Evolutionary conservation across 306 rosid genomes (phyloP), one percentile per base, ranked within the genome.

Genomic region (Ceratonia siliqua): DNA sequence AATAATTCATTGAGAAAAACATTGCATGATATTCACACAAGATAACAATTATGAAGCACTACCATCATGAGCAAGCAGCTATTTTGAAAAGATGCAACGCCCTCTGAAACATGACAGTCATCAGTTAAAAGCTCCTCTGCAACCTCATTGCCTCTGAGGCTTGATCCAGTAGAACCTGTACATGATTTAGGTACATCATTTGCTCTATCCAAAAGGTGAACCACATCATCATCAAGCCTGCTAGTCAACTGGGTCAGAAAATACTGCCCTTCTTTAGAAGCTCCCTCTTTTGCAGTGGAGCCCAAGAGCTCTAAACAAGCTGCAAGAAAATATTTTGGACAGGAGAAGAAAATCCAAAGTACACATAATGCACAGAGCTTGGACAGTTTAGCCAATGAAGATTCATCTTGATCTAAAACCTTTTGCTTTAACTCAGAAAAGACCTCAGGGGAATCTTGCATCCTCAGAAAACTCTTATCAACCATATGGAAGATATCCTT

Each of bases 31-130:
- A 57, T 33, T 14, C 52, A 59, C 7, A 24, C 49, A 64, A 15
- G 55, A 65, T 22, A 66, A 61, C 25, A 85, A 84, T 41, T 33
- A 53, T 42, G 53, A 68, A 68, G 64, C 50, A 81, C 70, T 90
- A 94, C 98, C 97, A 78, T 81, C 75, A 49, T 82, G 81, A 94
- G 86, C 86, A 94, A 85, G 85, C 93, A 91, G 77, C 83, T 82
- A 76, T 79, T 71, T 67, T 43, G 73, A 84, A 70, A 72, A 61
- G 87, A 73, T n/a, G 74, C 58, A 63, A 55, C 75, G 48, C 72
- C 65, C 70, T 21, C 78, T 9, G 81, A 62, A 68, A 58, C 68
- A 75, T 28, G 41, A 57, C 71, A 79, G 71, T 72, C 85, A 80
- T 80, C 84, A 11, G 85, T 76, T 75, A 68, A 55, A 53, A 63